Evolutionary conservation across 2,329 filamentous ascomycete genomes (phyloP).

Genomic region (Fusarium begoniae): DNA sequence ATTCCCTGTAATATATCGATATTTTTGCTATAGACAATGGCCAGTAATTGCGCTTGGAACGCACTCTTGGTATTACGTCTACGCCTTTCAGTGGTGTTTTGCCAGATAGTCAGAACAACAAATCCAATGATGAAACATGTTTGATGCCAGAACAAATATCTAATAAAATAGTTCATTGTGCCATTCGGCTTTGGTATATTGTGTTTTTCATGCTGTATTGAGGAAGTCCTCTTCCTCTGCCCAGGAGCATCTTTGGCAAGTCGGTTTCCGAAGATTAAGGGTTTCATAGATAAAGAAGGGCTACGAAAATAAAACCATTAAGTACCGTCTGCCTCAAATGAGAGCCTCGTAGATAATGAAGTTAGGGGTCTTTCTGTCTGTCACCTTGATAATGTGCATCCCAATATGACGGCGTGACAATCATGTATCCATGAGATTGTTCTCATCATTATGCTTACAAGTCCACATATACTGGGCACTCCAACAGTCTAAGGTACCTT

Average conservation of each 20-base stretch:
- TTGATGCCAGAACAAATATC: constrained; percentile 4
- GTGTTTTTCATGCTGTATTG: neutral
- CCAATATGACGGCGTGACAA: neutral
- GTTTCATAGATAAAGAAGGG: neutral
- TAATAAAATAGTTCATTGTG: neutral
- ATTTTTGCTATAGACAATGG: constrained; percentile 40
- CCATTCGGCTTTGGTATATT: neutral
- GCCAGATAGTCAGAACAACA: constrained; percentile 19
- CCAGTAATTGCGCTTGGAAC: constrained; percentile 33
- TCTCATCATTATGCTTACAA: neutral
- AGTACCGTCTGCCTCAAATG: neutral
- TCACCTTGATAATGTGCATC: neutral
- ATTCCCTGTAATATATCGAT: constrained; percentile 46
- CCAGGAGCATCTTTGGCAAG: neutral
- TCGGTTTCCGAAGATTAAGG: neutral
- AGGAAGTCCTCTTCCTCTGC: neutral
- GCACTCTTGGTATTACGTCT: constrained; percentile 28
- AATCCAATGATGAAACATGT: constrained; percentile 18
- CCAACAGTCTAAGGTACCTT: neutral
- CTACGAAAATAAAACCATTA: neutral
- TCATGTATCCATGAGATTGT: neutral
- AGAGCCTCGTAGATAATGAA: neutral
- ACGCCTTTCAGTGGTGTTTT: constrained; percentile 6
- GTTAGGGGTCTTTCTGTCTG: neutral
- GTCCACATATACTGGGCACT: neutral